phyloP scores from a whole-genome alignment of 441 rosid species.

The Mallotus japonicus region DNA sequence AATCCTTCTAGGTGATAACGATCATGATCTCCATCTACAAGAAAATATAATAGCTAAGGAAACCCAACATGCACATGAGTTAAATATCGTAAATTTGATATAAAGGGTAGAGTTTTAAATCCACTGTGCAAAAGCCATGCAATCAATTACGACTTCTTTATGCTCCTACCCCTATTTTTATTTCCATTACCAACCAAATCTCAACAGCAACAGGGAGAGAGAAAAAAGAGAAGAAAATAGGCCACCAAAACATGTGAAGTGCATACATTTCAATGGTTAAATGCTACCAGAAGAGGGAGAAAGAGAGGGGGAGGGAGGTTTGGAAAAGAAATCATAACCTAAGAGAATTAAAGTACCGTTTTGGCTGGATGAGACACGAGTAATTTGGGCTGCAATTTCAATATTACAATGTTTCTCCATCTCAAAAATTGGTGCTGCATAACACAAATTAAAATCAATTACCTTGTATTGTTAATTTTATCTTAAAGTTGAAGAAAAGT shows the following conservation, averaged over 20 bases:
- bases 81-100: not conserved
- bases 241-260: not conserved
- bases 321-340: conserved; percentile 1
- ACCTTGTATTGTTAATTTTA: conserved; percentile 17
- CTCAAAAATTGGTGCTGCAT: conserved; percentile 84
- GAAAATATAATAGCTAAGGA: conserved; percentile 3
- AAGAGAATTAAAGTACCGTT: conserved; percentile 47
- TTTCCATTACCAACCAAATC: not conserved
- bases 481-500: conserved; percentile 14
- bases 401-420: conserved; percentile 97
- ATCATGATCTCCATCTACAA: conserved; percentile 70
- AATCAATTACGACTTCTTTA: not conserved
- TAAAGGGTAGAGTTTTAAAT: not conserved
- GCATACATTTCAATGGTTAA: not conserved
- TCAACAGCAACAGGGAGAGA: not conserved
- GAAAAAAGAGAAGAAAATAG: not conserved
- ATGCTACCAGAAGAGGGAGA: not conserved
- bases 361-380: conserved; percentile 49
- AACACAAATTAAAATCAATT: conserved; percentile 24
- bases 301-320: not conserved
- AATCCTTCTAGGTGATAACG: conserved; percentile 81
- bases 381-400: conserved; percentile 88
- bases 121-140: not conserved
- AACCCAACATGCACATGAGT: not conserved
- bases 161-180: not conserved